These are phyloP conservation scores for Zygosaccharomyces bisporus DNA, from an alignment of 805 yeast species.

Conservation along the genomic window DNA sequence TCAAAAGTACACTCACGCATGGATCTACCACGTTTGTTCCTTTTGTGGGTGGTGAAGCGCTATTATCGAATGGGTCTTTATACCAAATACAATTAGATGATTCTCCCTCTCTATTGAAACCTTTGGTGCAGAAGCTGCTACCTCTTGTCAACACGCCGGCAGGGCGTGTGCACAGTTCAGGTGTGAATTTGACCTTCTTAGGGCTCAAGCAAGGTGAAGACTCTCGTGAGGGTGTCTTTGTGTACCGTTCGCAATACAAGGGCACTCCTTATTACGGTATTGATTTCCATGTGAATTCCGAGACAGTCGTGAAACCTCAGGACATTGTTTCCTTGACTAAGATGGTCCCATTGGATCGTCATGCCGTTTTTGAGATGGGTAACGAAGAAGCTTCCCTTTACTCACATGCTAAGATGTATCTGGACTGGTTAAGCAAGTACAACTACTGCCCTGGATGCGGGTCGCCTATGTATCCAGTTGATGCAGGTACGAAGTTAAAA, in stretches of 20 bases:
- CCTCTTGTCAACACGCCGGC: conserved; percentile 16
- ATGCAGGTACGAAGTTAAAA: conserved; percentile 60
- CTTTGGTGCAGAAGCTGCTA: conserved; percentile 7
- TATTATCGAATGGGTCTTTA: conserved; percentile 13
- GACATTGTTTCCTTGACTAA: conserved; percentile 11
- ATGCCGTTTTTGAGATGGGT: conserved; percentile 19
- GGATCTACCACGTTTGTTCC: conserved; percentile 44
- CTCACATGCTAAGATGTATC: conserved; percentile 77
- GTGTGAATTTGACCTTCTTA: conserved; percentile 25
- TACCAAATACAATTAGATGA: conserved; percentile 11
- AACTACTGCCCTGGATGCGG: conserved; percentile 89
- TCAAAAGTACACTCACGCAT: conserved; percentile 42
- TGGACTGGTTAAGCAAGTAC: conserved; percentile 79
- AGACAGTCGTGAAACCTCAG: conserved; percentile 7
- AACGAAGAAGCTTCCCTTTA: conserved; percentile 58
- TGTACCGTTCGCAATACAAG: conserved; percentile 44
- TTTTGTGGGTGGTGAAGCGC: conserved; percentile 34
- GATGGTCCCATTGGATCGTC: conserved; percentile 6
- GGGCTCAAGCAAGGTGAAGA: conserved; percentile 19
- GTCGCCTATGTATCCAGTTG: conserved; percentile 51
- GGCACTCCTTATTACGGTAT: conserved; percentile 67
- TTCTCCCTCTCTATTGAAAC: conserved; percentile 6
- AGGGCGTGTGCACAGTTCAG: conserved; percentile 17
- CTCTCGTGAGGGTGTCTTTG: conserved; percentile 36
- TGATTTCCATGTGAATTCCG: conserved; percentile 39